Base-by-base conservation (phyloP, 2,329 filamentous ascomycete genomes). In the Microdochium trichocladiopsis region DNA sequence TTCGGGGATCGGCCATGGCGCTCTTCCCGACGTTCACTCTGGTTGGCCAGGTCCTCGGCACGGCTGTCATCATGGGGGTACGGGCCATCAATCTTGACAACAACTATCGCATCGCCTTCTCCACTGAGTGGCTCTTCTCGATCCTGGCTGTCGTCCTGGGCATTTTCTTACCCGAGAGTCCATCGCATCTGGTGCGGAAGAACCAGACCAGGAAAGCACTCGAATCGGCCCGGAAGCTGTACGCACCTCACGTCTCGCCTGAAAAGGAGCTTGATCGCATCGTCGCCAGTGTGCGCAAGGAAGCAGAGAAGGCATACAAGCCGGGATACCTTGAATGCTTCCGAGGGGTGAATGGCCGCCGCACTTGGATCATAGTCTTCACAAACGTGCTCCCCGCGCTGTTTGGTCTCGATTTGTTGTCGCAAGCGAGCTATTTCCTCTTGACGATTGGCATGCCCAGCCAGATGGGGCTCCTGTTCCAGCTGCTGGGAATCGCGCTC, bases 1-100 rank as follows among this genome's bases (percentile, higher is more conserved):
- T 79, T 8, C 67, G 76, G 33, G 76, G 73, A 2, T 70, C 75
- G 0, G 66, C 72, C 2, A 69, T 79, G 58, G 73, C 75, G 1
- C 67, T 78, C 47, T 72, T 78, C 50, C 75, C 76, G 4, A 70
- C 72, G 2, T 76, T 78, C 58, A 75, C 70, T 18, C 66, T 78
- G 3, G 55, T 77, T 0, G 76, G 75, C 9, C 73, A 79, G 58
- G 62, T 79, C 16, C 65, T 76, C 10, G 76, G 75, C 1, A 66
- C 71, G 9, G 58, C 66, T 10, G 68, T 74, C 18, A 69, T 77
- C 22, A 74, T 66, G 51, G 62, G 61, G n/a, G 56, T 63, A 47
- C 53, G 67, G 11, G 51, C 61, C 25, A 55, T 57, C 14, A 23
- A 55, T 36, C 60, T 62, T 37, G 52, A 22, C 48, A 65, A 43